A percentile compares a stretch with the other conserved stretches of the same genome.
Evolutionary conservation across 2,329 filamentous ascomycete genomes (phyloP).

Genomic region (Byssochlamys sp.): DNA sequence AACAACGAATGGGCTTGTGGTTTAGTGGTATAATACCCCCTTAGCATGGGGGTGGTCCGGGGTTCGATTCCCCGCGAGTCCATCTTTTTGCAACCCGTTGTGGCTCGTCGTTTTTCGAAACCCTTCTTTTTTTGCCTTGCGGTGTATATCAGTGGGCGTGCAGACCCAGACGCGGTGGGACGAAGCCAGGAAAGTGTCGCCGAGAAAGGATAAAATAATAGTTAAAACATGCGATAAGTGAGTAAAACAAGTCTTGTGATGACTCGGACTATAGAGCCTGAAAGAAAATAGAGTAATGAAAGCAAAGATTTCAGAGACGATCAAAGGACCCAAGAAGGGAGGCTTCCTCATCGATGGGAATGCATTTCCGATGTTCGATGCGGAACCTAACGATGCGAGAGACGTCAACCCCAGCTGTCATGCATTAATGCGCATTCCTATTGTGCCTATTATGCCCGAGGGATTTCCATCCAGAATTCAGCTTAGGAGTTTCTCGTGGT

Average conservation of each 20-base stretch:
- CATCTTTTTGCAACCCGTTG: slow-evolving; percentile 17
- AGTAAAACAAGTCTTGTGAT: background rate
- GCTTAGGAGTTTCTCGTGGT: too few species aligned
- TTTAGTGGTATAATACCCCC: slow-evolving; percentile 42
- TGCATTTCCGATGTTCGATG: background rate
- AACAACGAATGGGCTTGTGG: slow-evolving; percentile 24
- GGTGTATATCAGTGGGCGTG: background rate
- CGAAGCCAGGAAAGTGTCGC: background rate
- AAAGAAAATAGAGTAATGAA: background rate
- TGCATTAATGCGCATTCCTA: background rate
- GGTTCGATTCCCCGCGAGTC: slow-evolving; percentile 43
- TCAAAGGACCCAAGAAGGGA: background rate
- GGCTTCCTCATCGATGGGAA: background rate
- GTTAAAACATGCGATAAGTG: background rate
- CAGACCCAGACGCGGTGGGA: background rate
- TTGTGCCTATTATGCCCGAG: too few species aligned
- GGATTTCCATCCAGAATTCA: too few species aligned
- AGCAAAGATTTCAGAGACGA: background rate
- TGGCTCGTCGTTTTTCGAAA: background rate
- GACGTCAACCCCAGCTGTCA: background rate
- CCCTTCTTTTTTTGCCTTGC: background rate
- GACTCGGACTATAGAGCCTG: background rate
- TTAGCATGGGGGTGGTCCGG: slow-evolving; percentile 41
- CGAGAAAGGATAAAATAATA: too few species aligned
- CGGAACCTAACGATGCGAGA: background rate